These are phyloP conservation scores for Fusarium compactum DNA, from an alignment of 2,329 filamentous ascomycete genomes.

Conservation along the genomic window DNA sequence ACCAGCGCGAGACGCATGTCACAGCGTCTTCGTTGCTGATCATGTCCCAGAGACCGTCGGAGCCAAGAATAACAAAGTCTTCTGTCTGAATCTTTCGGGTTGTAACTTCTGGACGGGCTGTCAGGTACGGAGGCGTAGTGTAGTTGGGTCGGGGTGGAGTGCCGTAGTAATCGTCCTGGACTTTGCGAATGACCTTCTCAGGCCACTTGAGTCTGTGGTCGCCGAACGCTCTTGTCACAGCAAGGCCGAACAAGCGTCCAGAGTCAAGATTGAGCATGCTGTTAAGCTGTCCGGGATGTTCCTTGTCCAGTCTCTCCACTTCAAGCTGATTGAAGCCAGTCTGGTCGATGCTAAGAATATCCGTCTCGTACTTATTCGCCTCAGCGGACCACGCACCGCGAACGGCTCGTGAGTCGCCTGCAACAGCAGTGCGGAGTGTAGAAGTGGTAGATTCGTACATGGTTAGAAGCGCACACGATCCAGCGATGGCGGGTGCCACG, in stretches of 20 bases:
- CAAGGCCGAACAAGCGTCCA: slow-evolving; percentile 72
- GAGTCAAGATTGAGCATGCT: slow-evolving; percentile 61
- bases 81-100: slow-evolving; percentile 63
- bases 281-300: slow-evolving; percentile 72
- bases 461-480: slow-evolving; percentile 73
- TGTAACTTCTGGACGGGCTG: slow-evolving; percentile 73
- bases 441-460: slow-evolving; percentile 68
- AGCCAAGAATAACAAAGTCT: slow-evolving; percentile 73
- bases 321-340: slow-evolving; percentile 73
- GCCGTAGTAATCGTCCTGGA: slow-evolving; percentile 62
- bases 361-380: slow-evolving; percentile 61
- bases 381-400: slow-evolving; percentile 63
- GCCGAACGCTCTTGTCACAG: slow-evolving; percentile 75
- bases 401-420: slow-evolving; percentile 76
- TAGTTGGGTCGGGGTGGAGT: slow-evolving; percentile 58
- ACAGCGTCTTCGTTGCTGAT: slow-evolving; percentile 70
- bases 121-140: slow-evolving; percentile 74
- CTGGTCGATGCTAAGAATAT: slow-evolving; percentile 72
- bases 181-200: slow-evolving; percentile 53
- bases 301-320: slow-evolving; percentile 63
- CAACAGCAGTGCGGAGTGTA: slow-evolving; percentile 72
- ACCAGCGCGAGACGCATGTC: slow-evolving; percentile 67
- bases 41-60: slow-evolving; percentile 75
- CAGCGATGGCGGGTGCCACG: slow-evolving; percentile 57
- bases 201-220: slow-evolving; percentile 77